Evolutionary conservation across 768 basidiomycete species (phyloP).

Genomic region (Podaxis sp.): DNA sequence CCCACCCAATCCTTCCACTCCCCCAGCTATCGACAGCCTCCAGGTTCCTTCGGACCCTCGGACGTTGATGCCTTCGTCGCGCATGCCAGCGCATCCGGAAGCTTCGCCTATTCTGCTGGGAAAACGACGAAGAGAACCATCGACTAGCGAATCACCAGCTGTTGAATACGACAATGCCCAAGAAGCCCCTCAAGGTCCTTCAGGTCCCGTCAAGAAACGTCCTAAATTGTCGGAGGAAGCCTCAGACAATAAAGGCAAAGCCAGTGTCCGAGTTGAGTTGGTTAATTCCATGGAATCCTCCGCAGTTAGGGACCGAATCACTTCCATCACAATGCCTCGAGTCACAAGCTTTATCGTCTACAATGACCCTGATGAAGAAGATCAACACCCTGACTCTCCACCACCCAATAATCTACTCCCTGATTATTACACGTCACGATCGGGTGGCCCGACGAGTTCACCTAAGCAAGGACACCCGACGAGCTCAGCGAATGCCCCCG

Average conservation of each 20-base stretch:
- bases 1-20: slow-evolving; percentile 19
- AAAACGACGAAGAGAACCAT: slow-evolving; percentile 62
- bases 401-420: slow-evolving; percentile 55
- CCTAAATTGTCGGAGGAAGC: slow-evolving; percentile 31
- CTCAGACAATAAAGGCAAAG: slow-evolving; percentile 10
- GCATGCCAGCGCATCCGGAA: slow-evolving; percentile 34
- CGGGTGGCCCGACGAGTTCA: slow-evolving; percentile 19
- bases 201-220: slow-evolving; percentile 54
- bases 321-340: slow-evolving; percentile 21
- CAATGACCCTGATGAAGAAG: slow-evolving; percentile 38
- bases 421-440: slow-evolving; percentile 49
- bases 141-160: slow-evolving; percentile 41
- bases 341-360: slow-evolving; percentile 50
- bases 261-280: slow-evolving; percentile 10
- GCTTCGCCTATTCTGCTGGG: slow-evolving; percentile 53
- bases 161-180: slow-evolving; percentile 44
- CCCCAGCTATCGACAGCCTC: slow-evolving; percentile 9
- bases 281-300: slow-evolving; percentile 20
- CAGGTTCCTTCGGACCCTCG: slow-evolving; percentile 4
- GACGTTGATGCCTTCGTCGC: slow-evolving; percentile 13
- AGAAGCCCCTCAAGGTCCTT: slow-evolving; percentile 33
- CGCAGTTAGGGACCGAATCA: not conserved
- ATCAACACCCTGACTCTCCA: slow-evolving; percentile 40
- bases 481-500: slow-evolving; percentile 48
- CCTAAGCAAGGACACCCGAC: slow-evolving; percentile 29